phyloP scores from a whole-genome alignment of 73 alveolate genomes.

The Paraurostyla sp. region DNA sequence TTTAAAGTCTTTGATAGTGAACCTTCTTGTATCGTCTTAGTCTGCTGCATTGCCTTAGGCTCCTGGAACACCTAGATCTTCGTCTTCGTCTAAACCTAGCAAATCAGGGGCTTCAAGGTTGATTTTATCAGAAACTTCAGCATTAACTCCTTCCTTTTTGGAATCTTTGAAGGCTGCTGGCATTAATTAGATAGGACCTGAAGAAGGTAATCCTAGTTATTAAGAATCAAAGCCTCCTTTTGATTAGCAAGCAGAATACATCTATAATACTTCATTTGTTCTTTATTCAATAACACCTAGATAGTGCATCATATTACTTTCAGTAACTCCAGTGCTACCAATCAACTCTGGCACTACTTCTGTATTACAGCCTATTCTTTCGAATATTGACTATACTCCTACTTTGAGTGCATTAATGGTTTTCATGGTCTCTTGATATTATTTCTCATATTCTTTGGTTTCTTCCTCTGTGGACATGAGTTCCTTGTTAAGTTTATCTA shows the following conservation, averaged over 20 bases:
- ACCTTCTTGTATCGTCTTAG: constrained; percentile 55
- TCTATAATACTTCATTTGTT: constrained; percentile 80
- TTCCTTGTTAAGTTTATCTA: constrained; percentile 73
- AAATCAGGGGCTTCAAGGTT: constrained; percentile 52
- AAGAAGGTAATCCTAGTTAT: neutral
- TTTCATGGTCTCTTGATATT: constrained; percentile 83
- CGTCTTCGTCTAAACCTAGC: constrained; percentile 28
- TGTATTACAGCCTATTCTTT: constrained; percentile 79
- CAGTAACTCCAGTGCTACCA: constrained; percentile 79
- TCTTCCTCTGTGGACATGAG: constrained; percentile 80
- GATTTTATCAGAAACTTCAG: constrained; percentile 7
- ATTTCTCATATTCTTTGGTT: constrained; percentile 85
- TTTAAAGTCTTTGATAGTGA: constrained; percentile 54
- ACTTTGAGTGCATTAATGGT: constrained; percentile 82
- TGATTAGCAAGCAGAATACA: constrained; percentile 76
- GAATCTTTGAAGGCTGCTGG: neutral
- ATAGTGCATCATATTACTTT: constrained; percentile 81
- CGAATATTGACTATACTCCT: constrained; percentile 79
- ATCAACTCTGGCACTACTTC: constrained; percentile 70
- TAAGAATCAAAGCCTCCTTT: constrained; percentile 52
- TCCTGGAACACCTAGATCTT: no score
- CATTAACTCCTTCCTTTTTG: neutral
- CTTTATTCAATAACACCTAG: constrained; percentile 81
- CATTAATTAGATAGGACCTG: no score
- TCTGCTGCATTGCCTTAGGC: neutral